Conservation (phyloP, 352 stramenopile species). For the Pythium chondricola region DNA sequence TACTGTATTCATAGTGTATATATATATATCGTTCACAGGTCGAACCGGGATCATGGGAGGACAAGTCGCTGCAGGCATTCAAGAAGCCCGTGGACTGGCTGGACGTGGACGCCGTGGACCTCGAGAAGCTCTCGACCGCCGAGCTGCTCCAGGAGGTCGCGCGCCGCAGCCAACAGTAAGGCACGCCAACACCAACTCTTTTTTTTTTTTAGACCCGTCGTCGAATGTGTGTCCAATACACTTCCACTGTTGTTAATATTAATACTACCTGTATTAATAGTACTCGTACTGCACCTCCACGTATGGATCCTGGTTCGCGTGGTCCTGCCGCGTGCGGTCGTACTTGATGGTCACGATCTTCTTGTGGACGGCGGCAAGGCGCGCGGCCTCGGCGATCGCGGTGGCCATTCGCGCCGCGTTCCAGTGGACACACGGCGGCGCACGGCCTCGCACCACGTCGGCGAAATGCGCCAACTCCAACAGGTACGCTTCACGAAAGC, state of each 20-base stretch:
- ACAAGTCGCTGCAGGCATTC: constrained; percentile 90
- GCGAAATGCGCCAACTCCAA: constrained; percentile 84
- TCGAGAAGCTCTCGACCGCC: constrained; percentile 63
- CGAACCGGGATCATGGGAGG: constrained; percentile 86
- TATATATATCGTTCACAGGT: constrained; percentile 30
- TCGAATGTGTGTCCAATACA: no score
- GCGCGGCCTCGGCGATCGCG: constrained; percentile 65
- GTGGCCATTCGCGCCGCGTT: constrained; percentile 71
- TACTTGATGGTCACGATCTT: constrained; percentile 67
- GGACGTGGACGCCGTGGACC: constrained; percentile 66
- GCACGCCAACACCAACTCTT: background rate
- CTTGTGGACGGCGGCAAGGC: constrained; percentile 52
- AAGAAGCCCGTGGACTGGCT: constrained; percentile 94
- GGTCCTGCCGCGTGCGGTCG: constrained; percentile 37
- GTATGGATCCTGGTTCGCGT: constrained; percentile 33
- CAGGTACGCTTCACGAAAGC: constrained; percentile 83
- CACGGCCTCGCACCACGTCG: constrained; percentile 35
- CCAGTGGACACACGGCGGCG: constrained; percentile 52
- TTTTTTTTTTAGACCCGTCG: no score
- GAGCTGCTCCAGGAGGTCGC: constrained; percentile 75
- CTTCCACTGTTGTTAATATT: background rate
- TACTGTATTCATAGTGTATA: constrained; percentile 16
- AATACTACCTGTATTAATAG: background rate
- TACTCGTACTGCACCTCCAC: constrained; percentile 46
- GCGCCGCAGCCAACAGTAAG: constrained; percentile 49